Evolutionary conservation across 768 basidiomycete genomes (phyloP).

Genomic region (Amylocystis lapponica): DNA sequence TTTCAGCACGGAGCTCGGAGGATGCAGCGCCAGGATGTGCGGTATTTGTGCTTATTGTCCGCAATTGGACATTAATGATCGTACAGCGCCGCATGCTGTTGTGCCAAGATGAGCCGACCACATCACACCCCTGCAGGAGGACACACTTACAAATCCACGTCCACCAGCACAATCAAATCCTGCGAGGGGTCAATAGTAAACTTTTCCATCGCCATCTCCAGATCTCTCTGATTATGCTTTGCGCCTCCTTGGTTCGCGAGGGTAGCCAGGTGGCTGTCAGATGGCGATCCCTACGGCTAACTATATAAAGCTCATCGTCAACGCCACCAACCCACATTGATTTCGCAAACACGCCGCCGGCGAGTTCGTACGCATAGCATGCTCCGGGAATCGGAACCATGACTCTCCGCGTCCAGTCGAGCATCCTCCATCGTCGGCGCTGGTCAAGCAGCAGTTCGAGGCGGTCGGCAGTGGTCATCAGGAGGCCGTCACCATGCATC

Average conservation of each 20-base stretch:
- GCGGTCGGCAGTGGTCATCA: slow-evolving; percentile 23
- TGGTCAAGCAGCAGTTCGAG: slow-evolving; percentile 29
- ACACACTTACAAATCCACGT: slow-evolving; percentile 14
- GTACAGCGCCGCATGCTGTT: no score
- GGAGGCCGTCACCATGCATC: no score
- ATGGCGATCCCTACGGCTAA: slow-evolving; percentile 17
- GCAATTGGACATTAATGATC: slow-evolving; percentile 35
- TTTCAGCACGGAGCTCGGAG: slow-evolving; percentile 22
- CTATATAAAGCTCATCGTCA: not conserved
- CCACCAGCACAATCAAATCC: slow-evolving; percentile 47
- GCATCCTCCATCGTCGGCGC: slow-evolving; percentile 30
- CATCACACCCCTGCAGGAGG: no score
- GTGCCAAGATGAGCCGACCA: no score
- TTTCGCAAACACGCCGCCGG: slow-evolving; percentile 52
- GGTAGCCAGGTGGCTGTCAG: slow-evolving; percentile 25
- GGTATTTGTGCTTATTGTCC: slow-evolving; percentile 32
- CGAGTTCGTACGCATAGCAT: slow-evolving; percentile 54
- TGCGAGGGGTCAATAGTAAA: slow-evolving; percentile 66
- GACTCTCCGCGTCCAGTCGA: slow-evolving; percentile 21
- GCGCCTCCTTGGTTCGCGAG: slow-evolving; percentile 5
- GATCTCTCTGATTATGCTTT: slow-evolving; percentile 25
- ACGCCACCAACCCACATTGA: slow-evolving; percentile 22
- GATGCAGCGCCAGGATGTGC: slow-evolving; percentile 37
- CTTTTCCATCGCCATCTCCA: slow-evolving; percentile 42
- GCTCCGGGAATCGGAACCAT: slow-evolving; percentile 28